A percentile compares a stretch with the other conserved stretches of the same genome.
phyloP scores from a whole-genome alignment of 352 stramenopile species.

The Phytophthora pluvialis region DNA sequence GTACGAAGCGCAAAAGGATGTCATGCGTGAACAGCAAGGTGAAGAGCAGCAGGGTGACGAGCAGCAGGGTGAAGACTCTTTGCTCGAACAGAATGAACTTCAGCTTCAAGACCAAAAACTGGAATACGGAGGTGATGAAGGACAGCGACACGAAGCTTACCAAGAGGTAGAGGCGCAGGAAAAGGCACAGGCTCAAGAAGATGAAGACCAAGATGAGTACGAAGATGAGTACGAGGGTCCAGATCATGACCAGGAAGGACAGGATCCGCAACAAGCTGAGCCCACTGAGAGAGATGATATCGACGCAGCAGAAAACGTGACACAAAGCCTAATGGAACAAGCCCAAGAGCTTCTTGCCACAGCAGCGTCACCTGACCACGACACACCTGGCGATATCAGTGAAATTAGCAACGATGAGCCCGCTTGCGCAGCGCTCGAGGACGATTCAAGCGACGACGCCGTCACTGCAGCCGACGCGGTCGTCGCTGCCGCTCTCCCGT shows the following conservation, averaged over 20 bases:
- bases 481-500: conserved; percentile 21
- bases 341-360: conserved; percentile 26
- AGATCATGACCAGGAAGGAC: conserved; percentile 2
- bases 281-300: not conserved
- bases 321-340: conserved; percentile 18
- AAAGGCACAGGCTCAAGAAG: not conserved
- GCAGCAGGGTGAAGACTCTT: not conserved
- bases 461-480: conserved; percentile 16
- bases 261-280: not conserved
- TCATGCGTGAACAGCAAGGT: not conserved
- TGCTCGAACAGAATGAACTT: conserved; percentile 5
- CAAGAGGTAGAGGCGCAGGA: not conserved
- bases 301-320: not conserved
- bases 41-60: not conserved
- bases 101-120: not conserved
- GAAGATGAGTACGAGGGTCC: conserved; percentile 24
- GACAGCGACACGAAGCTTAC: not conserved
- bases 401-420: conserved; percentile 4
- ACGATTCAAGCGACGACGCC: conserved; percentile 12
- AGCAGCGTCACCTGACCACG: conserved; percentile 6
- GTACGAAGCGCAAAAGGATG: not conserved
- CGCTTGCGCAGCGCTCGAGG: conserved; percentile 1
- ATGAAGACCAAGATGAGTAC: conserved; percentile 21
- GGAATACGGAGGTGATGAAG: not conserved
- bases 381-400: conserved; percentile 2